phyloP scores from a whole-genome alignment of 2,329 filamentous ascomycete genomes.

The Pestalotiopsis sp. region DNA sequence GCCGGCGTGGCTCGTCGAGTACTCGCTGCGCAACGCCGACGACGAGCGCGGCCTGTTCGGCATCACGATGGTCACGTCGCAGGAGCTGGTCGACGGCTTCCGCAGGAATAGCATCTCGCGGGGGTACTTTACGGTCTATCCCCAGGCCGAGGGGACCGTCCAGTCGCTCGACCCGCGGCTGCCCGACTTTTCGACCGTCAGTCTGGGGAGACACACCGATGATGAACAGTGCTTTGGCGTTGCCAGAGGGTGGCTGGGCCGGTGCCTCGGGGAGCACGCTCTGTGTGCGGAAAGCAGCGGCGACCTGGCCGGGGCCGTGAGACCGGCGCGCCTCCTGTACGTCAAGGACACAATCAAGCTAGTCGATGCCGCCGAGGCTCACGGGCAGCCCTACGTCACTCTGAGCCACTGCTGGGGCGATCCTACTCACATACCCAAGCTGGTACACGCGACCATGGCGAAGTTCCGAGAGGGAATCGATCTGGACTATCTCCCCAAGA shows the following conservation, averaged over 20 bases:
- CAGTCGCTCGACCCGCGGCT: background rate
- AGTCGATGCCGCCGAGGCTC: background rate
- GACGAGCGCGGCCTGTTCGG: too few species aligned
- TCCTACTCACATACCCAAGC: background rate
- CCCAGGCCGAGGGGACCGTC: background rate
- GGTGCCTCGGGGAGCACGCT: background rate
- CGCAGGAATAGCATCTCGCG: background rate
- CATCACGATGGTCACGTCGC: too few species aligned
- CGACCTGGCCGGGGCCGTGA: background rate
- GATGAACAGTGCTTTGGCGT: slow-evolving; percentile 2
- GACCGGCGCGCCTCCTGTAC: slow-evolving; percentile 4
- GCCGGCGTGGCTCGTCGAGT: background rate
- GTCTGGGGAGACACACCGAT: slow-evolving; percentile 7
- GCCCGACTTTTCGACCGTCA: background rate
- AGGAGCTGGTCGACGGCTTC: too few species aligned
- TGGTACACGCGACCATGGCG: background rate
- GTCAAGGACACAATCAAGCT: slow-evolving; percentile 5
- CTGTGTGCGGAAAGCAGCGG: slow-evolving; percentile 2
- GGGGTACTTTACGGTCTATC: background rate
- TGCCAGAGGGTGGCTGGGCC: background rate
- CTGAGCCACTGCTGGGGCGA: background rate
- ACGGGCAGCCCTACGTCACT: background rate
- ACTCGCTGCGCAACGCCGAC: background rate
- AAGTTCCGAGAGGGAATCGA: background rate
- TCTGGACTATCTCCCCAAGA: background rate